Conservation (phyloP, 169 alveolate genomes). For the Prorocentrum cordatum region DNA sequence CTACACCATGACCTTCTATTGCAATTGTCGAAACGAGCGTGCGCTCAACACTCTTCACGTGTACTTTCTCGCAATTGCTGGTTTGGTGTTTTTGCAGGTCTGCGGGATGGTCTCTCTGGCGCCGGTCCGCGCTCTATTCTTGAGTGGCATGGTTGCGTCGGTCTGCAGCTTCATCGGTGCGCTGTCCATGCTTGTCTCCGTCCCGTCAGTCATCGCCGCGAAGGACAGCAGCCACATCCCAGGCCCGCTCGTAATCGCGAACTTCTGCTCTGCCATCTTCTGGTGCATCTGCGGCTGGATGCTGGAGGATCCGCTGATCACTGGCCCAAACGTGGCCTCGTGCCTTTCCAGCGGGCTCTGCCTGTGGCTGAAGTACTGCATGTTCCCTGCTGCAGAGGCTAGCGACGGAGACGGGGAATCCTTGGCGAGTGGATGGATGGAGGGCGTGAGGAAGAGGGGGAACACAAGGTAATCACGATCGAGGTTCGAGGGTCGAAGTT, state of each 20-base stretch:
- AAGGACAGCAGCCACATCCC: slow-evolving; percentile 34
- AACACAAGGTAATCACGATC: too few species aligned
- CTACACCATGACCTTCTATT: slow-evolving; percentile 45
- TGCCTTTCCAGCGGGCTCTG: background rate
- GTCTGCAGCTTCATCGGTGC: slow-evolving; percentile 47
- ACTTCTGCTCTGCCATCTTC: background rate
- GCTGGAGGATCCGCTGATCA: slow-evolving; percentile 18
- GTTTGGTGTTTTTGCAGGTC: slow-evolving; percentile 2
- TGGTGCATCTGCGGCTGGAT: slow-evolving; percentile 52
- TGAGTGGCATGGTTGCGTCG: slow-evolving; percentile 38
- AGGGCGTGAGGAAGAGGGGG: too few species aligned
- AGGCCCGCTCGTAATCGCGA: slow-evolving; percentile 7
- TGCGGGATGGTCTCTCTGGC: background rate
- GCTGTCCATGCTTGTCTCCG: slow-evolving; percentile 17
- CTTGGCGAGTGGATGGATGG: too few species aligned
- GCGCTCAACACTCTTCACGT: background rate
- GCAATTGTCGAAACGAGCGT: background rate
- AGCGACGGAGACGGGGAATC: too few species aligned
- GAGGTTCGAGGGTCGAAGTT: too few species aligned
- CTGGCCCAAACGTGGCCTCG: slow-evolving; percentile 16
- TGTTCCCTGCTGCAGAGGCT: too few species aligned
- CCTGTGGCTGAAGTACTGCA: too few species aligned
- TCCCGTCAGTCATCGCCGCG: slow-evolving; percentile 14
- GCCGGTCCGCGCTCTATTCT: slow-evolving; percentile 24
- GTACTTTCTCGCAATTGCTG: background rate